phyloP scores from a whole-genome alignment of 805 yeast genomes.

The Kodamaea nitidulidarum region DNA sequence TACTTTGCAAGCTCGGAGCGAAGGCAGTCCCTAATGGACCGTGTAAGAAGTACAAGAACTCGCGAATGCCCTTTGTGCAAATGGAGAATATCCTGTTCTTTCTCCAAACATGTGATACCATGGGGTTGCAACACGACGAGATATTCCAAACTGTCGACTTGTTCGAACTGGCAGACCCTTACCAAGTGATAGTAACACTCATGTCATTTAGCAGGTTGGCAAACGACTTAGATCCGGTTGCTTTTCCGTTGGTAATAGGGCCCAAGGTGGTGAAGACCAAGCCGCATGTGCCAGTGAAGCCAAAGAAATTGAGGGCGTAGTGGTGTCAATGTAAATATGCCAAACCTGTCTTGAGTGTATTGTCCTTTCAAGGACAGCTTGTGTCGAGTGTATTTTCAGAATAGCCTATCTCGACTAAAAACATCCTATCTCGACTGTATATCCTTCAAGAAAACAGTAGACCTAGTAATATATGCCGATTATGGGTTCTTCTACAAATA shows the following conservation, averaged over 20 bases:
- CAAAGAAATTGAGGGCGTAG: constrained; percentile 32
- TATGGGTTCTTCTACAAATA: no score
- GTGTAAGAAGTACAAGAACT: constrained; percentile 48
- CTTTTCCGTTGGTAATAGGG: constrained; percentile 30
- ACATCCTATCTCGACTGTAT: no score
- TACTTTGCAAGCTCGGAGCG: constrained; percentile 33
- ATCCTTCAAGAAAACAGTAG: no score
- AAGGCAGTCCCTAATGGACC: constrained; percentile 18
- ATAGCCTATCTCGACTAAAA: no score
- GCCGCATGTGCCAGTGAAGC: constrained; percentile 56
- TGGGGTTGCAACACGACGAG: constrained; percentile 79
- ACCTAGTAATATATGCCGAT: no score
- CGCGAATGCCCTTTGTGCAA: constrained; percentile 68
- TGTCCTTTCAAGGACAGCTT: no score
- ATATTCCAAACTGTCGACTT: constrained; percentile 75
- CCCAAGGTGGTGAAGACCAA: constrained; percentile 44
- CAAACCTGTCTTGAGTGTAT: no score
- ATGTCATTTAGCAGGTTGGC: constrained; percentile 72
- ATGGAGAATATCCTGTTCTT: constrained; percentile 85
- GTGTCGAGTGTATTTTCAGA: no score
- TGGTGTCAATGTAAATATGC: no score
- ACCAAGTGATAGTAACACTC: constrained; percentile 69
- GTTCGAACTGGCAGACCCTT: constrained; percentile 70
- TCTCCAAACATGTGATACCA: constrained; percentile 52
- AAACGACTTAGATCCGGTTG: constrained; percentile 34